These are phyloP conservation scores for Oryza glaberrima DNA, from an alignment of 176 grass and related monocot genomes.

Conservation along the genomic window DNA sequence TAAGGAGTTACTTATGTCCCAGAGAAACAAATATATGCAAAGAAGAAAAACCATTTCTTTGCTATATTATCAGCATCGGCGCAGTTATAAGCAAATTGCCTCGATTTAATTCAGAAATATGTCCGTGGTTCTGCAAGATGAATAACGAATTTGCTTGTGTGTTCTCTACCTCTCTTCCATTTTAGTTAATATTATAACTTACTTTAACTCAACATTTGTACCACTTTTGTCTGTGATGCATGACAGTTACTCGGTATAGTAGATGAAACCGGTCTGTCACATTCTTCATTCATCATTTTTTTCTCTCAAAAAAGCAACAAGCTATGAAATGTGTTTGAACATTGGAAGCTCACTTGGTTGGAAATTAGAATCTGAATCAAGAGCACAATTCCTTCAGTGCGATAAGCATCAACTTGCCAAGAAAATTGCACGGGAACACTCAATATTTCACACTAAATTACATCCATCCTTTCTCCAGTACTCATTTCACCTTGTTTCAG, in stretches of 20 bases:
- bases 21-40: slow-evolving; percentile 10
- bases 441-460: not conserved
- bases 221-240: not conserved
- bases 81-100: not conserved
- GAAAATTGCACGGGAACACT: not conserved
- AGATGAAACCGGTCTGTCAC: not conserved
- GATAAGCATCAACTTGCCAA: not conserved
- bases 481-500: no score
- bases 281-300: not conserved
- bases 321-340: not conserved
- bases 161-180: not conserved
- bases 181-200: slow-evolving; percentile 18
- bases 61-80: slow-evolving; percentile 6
- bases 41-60: not conserved
- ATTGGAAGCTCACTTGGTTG: not conserved
- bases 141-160: not conserved
- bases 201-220: not conserved
- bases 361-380: not conserved
- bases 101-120: not conserved
- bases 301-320: not conserved
- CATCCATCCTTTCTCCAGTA: no score
- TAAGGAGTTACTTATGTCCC: slow-evolving; percentile 35
- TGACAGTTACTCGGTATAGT: not conserved
- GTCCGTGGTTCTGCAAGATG: not conserved
- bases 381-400: not conserved